Evolutionary conservation across 2,329 filamentous ascomycete genomes (phyloP), one percentile per base, ranked within the genome.

Genomic region (Neonectria coccinea): DNA sequence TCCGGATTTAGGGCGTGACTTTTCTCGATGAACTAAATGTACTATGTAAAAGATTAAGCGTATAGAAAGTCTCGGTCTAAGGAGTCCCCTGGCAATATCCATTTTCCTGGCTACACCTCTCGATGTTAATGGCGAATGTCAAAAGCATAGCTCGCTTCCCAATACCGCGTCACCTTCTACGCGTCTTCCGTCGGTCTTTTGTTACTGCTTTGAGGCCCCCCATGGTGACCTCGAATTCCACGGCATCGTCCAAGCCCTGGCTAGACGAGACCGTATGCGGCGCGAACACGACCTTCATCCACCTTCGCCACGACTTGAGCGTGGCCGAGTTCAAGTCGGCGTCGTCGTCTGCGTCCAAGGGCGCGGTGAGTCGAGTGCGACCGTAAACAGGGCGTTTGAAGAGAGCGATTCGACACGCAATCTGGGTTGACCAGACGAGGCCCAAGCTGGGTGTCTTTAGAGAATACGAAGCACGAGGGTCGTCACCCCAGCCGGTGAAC

Each of bases 401-500:
- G 56, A 98, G 81, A 1, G 92, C 93, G 64, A 98, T 88, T 11
- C 95, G 91, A 71, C 90, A 90, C 1, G 92, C 89, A 53, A 97
- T 89, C 81, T 97, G 94, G 31, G 94, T 95, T 3, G 93, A 90
- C 95, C 95, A 98, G 11, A 97, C 91, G 8, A 97, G 84, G 1
- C 95, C 95, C 25, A 98, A 80, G 7, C 92, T 92, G 0, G 95
- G 95, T 0, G 92, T 97, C 80, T 97, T 98, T 59, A 91, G 80
- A 9, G 79, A 73, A 53, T 81, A 77, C 12, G 79, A 74, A 20
- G 81, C 77, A 27, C 79, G 73, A 16, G 85, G 81, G 60, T 89
- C 84, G 77, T 97, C 92, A 22, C 95, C 94, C 95, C 96, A 97
- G 67, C 96, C 94, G 4, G 94, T 97, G 80, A 97, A 97, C 88